Base-by-base conservation (phyloP, 768 basidiomycete species). In the Phylloporus sp. region DNA sequence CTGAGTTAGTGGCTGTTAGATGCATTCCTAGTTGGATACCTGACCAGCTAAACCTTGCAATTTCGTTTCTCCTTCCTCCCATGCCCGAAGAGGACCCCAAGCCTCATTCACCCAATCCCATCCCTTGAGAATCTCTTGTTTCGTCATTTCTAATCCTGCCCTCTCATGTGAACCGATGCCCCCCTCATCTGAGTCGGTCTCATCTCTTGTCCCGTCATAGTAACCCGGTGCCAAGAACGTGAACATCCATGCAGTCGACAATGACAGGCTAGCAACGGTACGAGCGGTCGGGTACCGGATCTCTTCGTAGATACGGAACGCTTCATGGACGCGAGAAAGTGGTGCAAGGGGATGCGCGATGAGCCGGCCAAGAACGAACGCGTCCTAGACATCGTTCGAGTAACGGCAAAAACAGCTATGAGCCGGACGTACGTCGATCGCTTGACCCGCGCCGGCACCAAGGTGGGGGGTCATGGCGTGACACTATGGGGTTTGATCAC, bases 381-480 rank as follows among this genome's bases (percentile, higher is more conserved):
- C 57, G 18, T 60, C 57, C 57, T 58, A 18, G 14, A 17, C 5
- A 11, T 7, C 9, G 13, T 22, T 22, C 36, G 13, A 20, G 23
- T 9, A 14, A 40, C 11, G 10, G 24, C 7, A 0, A n/a, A 40
- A 10, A 10, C 17, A 8, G 13, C 4, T 6, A 9, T 29, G 20
- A 27, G 36, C 3, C 14, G 6, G 11, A 34, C 35, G 9, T 20
- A 62, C 61, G 14, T 62, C 57, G 5, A 64, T 57, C n/a, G 62
- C 60, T 49, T 62, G 62, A 3, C 54, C 62, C 9, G 54, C 62
- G 9, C 61, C 62, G 9, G 57, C 57, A 35, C 52, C 61, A 6
- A 54, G 28, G 35, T 59, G 42, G 21, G 62, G 62, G 1, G 50
- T 26, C 60, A 64, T 64, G 10, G 62, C 62, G 18, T 62, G 62